Evolutionary conservation across 495 filamentous ascomycete genomes (phyloP), one percentile per base, ranked within the genome.

Genomic region (Podospora sp.): DNA sequence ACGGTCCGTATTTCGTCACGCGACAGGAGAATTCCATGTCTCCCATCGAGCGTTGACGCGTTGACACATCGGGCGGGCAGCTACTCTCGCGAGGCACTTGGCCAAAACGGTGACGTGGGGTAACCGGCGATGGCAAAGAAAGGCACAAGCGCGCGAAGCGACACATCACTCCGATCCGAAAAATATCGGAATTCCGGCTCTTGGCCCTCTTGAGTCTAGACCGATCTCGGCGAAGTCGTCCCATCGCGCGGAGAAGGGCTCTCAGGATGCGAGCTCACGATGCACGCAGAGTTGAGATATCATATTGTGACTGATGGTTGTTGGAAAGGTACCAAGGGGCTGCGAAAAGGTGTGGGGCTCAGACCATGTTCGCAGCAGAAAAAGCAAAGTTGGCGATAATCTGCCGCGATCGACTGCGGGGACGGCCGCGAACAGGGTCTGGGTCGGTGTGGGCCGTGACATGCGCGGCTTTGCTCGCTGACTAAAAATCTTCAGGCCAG

Each of bases 111-210:
- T n/a, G 20, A 33, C 57, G 18, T 33, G 18, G 25, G 27, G 29
- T 27, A 46, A 14, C 11, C 12, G 33, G 5, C 12, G 33, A 36
- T 6, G 33, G 12, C 6, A 12, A 46, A 11, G 40, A 46, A 2
- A 18, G 11, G n/a, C 9, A 35, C 59, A 62, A 62, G 59, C 59
- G 59, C 59, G 59, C 35, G 59, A 62, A 62, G 59, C 59, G 59
- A 62, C 24, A 22, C 33, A 8, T 50, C 52, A 22, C 20, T 11
- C 20, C 9, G 21, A 55, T 12, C 21, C 20, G 21, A 22, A 55
- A 55, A 2, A 55, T 3, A n/a, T 24, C 52, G 52, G 52, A 26
- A 55, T 22, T 22, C n/a, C n/a, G 52, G 52, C 35, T 61, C 35
- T 60, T 36, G 58, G 26, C 59, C 35, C 6, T 40, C 7, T 36